A percentile compares a stretch with the other conserved stretches of the same genome.
phyloP scores from a whole-genome alignment of 2,329 filamentous ascomycete species.

The Dryadomyces quercivorus region DNA sequence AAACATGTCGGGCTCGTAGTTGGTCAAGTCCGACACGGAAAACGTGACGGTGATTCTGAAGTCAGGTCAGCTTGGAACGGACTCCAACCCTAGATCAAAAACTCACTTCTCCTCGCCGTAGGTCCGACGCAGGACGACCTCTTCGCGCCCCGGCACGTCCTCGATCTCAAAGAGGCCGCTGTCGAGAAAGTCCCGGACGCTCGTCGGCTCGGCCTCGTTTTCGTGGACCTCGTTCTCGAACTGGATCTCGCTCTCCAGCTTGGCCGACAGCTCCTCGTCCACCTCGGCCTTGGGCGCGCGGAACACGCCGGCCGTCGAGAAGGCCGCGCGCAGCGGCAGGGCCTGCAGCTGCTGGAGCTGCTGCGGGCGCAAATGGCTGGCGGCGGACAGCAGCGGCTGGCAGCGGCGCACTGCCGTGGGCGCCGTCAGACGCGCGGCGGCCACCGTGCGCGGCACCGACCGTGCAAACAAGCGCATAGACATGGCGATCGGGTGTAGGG shows the following conservation, averaged over 20 bases:
- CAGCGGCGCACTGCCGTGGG: constrained; percentile 18
- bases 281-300: constrained; percentile 31
- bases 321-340: constrained; percentile 26
- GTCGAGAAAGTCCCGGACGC: constrained; percentile 78
- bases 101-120: constrained; percentile 75
- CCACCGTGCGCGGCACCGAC: constrained; percentile 51
- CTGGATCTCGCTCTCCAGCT: constrained; percentile 73
- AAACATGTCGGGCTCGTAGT: constrained; percentile 47
- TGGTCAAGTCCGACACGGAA: constrained; percentile 71
- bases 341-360: not conserved
- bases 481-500: constrained; percentile 44
- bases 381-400: constrained; percentile 9
- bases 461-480: constrained; percentile 55
- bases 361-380: not conserved
- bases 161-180: constrained; percentile 74
- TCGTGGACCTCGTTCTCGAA: constrained; percentile 75
- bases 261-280: constrained; percentile 71
- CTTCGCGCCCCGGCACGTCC: constrained; percentile 74
- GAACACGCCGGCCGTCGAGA: constrained; percentile 35
- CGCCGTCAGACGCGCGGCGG: constrained; percentile 43
- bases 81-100: not conserved
- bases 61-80: not conserved
- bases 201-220: constrained; percentile 57
- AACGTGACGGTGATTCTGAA: constrained; percentile 56
- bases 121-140: constrained; percentile 70